phyloP scores from a whole-genome alignment of 257 asterid genomes.

The Nicotiana paniculata region DNA sequence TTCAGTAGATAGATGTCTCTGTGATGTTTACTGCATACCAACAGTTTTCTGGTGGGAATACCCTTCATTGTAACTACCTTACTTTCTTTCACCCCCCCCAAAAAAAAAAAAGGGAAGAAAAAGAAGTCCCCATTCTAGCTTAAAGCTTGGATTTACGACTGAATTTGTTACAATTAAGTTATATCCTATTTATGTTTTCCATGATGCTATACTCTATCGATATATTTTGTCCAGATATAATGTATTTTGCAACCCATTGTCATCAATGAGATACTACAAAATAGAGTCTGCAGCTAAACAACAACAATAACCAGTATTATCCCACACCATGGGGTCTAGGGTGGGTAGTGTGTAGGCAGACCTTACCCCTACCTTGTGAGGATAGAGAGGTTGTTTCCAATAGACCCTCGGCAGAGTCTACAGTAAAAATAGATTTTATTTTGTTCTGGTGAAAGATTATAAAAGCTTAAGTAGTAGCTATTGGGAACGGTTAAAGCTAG shows the following conservation, averaged over 20 bases:
- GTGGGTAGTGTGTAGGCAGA: too few species aligned
- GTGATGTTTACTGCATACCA: neutral
- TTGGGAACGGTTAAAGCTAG: neutral
- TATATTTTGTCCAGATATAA: neutral
- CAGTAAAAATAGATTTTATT: neutral
- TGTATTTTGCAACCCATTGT: neutral
- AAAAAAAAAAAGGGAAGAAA: neutral
- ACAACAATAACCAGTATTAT: too few species aligned
- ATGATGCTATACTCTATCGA: neutral
- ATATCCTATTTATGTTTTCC: neutral
- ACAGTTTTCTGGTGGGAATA: neutral
- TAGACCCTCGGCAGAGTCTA: neutral
- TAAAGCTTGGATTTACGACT: neutral
- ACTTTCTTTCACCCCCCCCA: neutral
- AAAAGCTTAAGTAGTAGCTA: neutral
- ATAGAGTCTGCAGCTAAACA: neutral
- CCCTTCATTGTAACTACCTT: neutral
- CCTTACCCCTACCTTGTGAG: too few species aligned
- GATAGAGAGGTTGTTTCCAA: too few species aligned
- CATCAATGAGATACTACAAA: neutral
- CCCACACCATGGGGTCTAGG: too few species aligned
- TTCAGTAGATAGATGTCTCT: neutral
- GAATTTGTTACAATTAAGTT: neutral
- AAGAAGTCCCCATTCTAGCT: neutral
- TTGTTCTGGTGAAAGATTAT: neutral